phyloP scores from a whole-genome alignment of 2,329 filamentous ascomycete species.

The Septoria linicola region DNA sequence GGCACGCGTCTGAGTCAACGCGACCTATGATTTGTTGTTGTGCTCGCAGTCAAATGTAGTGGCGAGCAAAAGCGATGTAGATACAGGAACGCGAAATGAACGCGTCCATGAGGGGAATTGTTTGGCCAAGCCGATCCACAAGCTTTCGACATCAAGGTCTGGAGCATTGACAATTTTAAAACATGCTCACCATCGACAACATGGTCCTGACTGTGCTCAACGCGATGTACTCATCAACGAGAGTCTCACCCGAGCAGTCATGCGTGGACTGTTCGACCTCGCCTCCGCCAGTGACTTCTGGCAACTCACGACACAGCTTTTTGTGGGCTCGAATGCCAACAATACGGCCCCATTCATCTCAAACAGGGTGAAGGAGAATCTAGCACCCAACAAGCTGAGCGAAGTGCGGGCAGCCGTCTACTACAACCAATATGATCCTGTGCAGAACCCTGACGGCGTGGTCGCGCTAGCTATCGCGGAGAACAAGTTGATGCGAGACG shows the following conservation, averaged over 20 bases:
- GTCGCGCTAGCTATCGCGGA: conserved; percentile 12
- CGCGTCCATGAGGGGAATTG: no score
- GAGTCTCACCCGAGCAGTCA: no score
- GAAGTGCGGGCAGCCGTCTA: conserved; percentile 6
- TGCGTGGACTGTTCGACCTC: not conserved
- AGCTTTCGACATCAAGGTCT: no score
- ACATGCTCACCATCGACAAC: not conserved
- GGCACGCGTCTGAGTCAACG: no score
- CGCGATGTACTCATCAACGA: no score
- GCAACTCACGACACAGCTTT: not conserved
- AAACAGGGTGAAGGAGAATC: conserved; percentile 4
- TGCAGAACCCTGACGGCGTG: conserved; percentile 11
- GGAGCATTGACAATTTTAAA: no score
- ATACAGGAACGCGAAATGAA: no score
- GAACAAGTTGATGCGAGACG: conserved; percentile 16
- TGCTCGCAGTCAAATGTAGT: no score
- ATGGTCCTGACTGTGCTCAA: not conserved
- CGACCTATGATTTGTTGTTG: no score
- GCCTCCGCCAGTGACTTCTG: not conserved
- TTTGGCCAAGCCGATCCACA: no score
- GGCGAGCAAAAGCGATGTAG: no score
- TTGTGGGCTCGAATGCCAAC: not conserved
- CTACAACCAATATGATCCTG: conserved; percentile 11
- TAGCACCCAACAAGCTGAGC: conserved; percentile 3
- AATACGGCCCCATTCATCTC: conserved; percentile 2